These are phyloP conservation scores for Cryptosporidium andersoni DNA, from an alignment of 169 alveolate genomes.

Conservation along the genomic window DNA sequence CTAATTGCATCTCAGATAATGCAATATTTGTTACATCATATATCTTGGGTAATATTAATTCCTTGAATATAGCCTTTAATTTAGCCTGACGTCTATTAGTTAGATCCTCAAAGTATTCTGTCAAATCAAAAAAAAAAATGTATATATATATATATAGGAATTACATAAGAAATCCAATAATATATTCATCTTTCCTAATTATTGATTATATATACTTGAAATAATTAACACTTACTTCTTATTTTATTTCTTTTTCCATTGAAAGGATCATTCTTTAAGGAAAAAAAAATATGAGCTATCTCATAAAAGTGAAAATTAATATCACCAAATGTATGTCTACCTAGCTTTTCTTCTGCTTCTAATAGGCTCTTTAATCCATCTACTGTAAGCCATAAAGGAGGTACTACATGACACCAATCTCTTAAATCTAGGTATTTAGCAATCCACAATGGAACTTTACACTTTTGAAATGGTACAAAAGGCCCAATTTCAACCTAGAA, in stretches of 20 bases:
- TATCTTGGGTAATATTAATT: constrained; percentile 24
- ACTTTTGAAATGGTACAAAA: constrained; percentile 49
- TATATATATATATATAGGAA: neutral
- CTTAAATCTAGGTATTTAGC: constrained; percentile 51
- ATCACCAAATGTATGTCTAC: neutral
- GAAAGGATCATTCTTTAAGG: constrained; percentile 49
- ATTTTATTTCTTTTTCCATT: constrained; percentile 48
- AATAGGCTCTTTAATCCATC: constrained; percentile 48
- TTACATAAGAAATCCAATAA: neutral
- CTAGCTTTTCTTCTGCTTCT: constrained; percentile 34
- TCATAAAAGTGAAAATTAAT: constrained; percentile 31
- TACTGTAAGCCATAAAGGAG: constrained; percentile 60
- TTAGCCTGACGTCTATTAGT: constrained; percentile 54
- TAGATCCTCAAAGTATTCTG: constrained; percentile 47
- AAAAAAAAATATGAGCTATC: constrained; percentile 38
- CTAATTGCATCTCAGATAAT: constrained; percentile 21
- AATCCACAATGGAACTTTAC: constrained; percentile 60
- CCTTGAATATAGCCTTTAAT: constrained; percentile 27
- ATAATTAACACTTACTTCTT: constrained; percentile 22
- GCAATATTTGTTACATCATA: constrained; percentile 40
- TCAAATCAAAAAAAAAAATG: neutral
- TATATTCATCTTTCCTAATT: too few relatives aligned
- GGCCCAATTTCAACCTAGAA: constrained; percentile 56
- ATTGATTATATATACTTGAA: too few relatives aligned
- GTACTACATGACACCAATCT: constrained; percentile 32